These are phyloP conservation scores for Pythium phragmitis DNA, from an alignment of 352 stramenopile genomes.

Conservation along the genomic window DNA sequence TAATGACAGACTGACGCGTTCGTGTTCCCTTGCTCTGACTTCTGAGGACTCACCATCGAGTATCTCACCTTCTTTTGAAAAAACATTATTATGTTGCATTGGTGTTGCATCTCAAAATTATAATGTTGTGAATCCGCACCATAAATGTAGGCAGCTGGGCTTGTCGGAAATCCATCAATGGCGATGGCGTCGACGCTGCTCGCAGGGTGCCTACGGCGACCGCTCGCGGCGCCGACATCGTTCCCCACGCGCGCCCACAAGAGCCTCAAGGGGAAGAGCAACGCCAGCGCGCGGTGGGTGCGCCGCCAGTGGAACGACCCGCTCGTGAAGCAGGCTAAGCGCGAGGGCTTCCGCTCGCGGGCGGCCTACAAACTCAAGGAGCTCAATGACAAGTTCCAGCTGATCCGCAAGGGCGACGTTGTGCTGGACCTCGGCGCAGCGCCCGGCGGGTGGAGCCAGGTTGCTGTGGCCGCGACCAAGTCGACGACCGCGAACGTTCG, in stretches of 20 bases:
- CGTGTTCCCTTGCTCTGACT: neutral
- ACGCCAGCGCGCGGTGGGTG: constrained; percentile 82
- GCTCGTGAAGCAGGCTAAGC: constrained; percentile 83
- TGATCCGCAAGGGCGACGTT: constrained; percentile 61
- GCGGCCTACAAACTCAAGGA: constrained; percentile 84
- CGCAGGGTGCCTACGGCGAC: constrained; percentile 9
- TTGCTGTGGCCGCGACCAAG: constrained; percentile 62
- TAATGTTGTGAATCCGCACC: constrained; percentile 11
- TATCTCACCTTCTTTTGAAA: constrained; percentile 19
- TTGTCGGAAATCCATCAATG: neutral
- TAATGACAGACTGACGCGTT: neutral
- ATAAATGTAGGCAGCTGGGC: constrained; percentile 2
- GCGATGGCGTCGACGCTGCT: constrained; percentile 10
- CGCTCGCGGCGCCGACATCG: constrained; percentile 2
- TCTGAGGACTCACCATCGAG: constrained; percentile 5
- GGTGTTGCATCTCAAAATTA: neutral
- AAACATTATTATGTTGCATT: neutral
- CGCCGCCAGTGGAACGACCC: constrained; percentile 83
- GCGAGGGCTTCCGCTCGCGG: constrained; percentile 74
- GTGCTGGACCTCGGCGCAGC: constrained; percentile 84
- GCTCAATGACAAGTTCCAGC: constrained; percentile 77
- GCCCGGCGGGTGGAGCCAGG: constrained; percentile 84
- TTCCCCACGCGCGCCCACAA: constrained; percentile 47
- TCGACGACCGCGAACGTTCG: constrained; percentile 24
- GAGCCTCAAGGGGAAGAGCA: constrained; percentile 84